Evolutionary conservation across 148 eudicot species (phyloP).

Genomic region (Selenicereus undatus): DNA sequence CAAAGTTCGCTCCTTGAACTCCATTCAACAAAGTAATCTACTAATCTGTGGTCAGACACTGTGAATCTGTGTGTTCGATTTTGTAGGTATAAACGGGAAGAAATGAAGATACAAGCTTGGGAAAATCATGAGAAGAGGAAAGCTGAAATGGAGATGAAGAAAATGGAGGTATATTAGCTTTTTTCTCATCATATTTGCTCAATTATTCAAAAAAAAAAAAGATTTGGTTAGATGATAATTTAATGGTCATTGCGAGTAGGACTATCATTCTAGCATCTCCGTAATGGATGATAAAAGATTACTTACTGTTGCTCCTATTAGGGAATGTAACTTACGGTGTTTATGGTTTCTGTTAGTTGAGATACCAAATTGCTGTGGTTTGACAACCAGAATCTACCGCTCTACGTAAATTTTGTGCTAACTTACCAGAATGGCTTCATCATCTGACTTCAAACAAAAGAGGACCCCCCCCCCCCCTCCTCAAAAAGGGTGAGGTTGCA

Average conservation of each 20-base stretch:
- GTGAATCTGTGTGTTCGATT: slow-evolving; percentile 2
- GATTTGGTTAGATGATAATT: not conserved
- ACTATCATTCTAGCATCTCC: not conserved
- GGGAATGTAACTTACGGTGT: not conserved
- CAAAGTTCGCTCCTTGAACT: not conserved
- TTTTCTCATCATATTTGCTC: not conserved
- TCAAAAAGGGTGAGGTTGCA: too few species aligned
- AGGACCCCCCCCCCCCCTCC: too few species aligned
- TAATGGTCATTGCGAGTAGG: not conserved
- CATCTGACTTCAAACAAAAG: too few species aligned
- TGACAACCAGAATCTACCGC: not conserved
- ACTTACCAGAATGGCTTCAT: not conserved
- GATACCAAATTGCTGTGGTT: not conserved
- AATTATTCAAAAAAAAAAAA: not conserved
- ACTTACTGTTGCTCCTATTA: not conserved
- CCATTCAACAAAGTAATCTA: not conserved
- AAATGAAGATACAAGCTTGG: slow-evolving; percentile 95
- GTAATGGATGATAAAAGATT: not conserved
- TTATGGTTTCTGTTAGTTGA: not conserved
- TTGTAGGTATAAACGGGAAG: slow-evolving; percentile 82
- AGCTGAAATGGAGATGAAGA: slow-evolving; percentile 94
- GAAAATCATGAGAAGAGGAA: slow-evolving; percentile 91
- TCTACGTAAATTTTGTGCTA: not conserved
- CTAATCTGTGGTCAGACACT: not conserved
- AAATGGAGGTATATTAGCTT: slow-evolving; percentile 60